Conservation (phyloP, 805 yeast genomes). For the Yamadazyma sp. region DNA sequence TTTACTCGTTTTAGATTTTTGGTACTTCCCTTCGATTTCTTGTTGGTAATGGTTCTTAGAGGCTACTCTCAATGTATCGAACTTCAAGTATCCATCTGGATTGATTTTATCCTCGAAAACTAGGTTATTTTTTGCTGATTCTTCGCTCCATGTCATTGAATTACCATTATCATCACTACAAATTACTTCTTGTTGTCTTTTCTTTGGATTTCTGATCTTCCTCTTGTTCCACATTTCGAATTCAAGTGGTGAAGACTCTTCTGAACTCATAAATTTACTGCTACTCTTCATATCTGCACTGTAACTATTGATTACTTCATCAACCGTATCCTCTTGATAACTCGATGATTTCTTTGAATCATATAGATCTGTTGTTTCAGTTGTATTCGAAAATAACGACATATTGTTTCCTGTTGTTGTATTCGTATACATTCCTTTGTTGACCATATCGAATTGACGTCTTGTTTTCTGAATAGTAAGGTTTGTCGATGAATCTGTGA, state of each 20-base stretch:
- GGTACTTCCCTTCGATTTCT: background rate
- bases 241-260: conserved; percentile 8
- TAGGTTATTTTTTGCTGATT: conserved; percentile 1
- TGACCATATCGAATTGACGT: background rate
- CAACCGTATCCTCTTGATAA: conserved; percentile 2
- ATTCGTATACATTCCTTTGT: no score
- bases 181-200: no score
- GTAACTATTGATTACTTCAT: conserved; percentile 5
- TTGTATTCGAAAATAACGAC: background rate
- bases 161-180: no score
- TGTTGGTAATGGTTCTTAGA: conserved; percentile 7
- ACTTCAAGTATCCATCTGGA: conserved; percentile 12
- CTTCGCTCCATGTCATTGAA: no score
- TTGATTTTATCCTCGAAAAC: no score
- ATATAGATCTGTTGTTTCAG: background rate
- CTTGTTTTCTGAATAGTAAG: background rate
- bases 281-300: conserved; percentile 2
- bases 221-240: conserved; percentile 14
- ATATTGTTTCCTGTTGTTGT: no score
- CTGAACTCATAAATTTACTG: conserved; percentile 1
- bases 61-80: conserved; percentile 10
- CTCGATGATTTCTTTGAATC: no score
- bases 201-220: background rate
- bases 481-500: background rate
- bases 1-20: background rate